A percentile compares a stretch with the other conserved stretches of the same genome.
Evolutionary conservation across 2,329 filamentous ascomycete species (phyloP).

Genomic region (Fusarium tricinctum): DNA sequence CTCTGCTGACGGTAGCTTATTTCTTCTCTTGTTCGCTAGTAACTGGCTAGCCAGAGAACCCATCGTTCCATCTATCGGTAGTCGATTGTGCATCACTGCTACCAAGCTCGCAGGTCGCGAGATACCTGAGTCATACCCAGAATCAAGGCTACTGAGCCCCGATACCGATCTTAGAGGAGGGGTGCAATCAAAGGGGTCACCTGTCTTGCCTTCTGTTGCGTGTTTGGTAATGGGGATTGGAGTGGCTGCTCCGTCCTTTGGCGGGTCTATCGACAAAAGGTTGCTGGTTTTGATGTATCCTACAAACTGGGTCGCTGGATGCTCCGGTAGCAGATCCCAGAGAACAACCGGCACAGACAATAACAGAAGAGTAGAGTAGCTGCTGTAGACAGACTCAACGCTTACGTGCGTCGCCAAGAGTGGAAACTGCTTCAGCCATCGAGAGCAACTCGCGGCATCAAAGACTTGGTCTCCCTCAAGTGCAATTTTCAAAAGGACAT

Average conservation of each 20-base stretch:
- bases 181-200: slow-evolving; percentile 32
- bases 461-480: slow-evolving; percentile 47
- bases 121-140: slow-evolving; percentile 47
- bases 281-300: slow-evolving; percentile 48
- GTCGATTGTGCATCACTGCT: slow-evolving; percentile 33
- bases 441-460: slow-evolving; percentile 45
- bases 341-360: slow-evolving; percentile 48
- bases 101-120: slow-evolving; percentile 42
- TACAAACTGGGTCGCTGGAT: slow-evolving; percentile 48
- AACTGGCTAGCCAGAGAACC: slow-evolving; percentile 34
- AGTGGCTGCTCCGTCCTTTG: slow-evolving; percentile 24
- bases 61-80: slow-evolving; percentile 37
- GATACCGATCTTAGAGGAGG: slow-evolving; percentile 44
- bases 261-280: slow-evolving; percentile 31
- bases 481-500: slow-evolving; percentile 47
- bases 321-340: slow-evolving; percentile 47
- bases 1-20: slow-evolving; percentile 35
- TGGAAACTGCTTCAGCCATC: slow-evolving; percentile 50
- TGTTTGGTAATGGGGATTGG: slow-evolving; percentile 46
- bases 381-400: slow-evolving; percentile 45
- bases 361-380: slow-evolving; percentile 47
- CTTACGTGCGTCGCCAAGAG: slow-evolving; percentile 47
- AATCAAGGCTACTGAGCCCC: slow-evolving; percentile 47
- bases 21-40: slow-evolving; percentile 38
- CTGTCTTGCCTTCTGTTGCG: slow-evolving; percentile 28